Percentiles rank a stretch among this genome's conserved stretches.
Evolutionary conservation across 1,284 basidiomycete genomes (phyloP).

Genomic region (Ceratobasidium sp.): DNA sequence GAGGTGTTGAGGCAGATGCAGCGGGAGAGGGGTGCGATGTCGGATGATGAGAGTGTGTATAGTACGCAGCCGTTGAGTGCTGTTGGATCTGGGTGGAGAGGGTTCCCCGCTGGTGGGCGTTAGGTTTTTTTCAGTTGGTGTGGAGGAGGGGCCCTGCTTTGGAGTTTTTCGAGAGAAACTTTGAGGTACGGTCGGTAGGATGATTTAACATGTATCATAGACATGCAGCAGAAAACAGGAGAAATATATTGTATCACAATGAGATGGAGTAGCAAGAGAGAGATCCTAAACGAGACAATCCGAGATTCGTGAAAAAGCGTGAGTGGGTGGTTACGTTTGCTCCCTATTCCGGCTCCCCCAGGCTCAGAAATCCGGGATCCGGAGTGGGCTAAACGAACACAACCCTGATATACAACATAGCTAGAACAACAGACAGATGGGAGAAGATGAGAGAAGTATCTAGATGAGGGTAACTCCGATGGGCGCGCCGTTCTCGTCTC

Average conservation of each 20-base stretch:
- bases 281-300: slow-evolving; percentile 4
- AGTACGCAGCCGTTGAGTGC: slow-evolving; percentile 22
- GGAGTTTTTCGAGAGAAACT: slow-evolving; percentile 11
- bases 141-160: background rate
- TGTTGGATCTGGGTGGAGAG: slow-evolving; percentile 4
- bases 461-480: slow-evolving; percentile 41
- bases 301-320: background rate
- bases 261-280: background rate
- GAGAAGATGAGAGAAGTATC: background rate
- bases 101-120: background rate
- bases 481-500: slow-evolving; percentile 41
- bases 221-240: background rate
- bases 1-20: slow-evolving; percentile 42
- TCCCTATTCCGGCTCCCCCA: too few relatives aligned
- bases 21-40: slow-evolving; percentile 16
- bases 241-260: slow-evolving; percentile 31
- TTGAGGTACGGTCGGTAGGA: slow-evolving; percentile 18
- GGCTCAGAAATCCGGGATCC: too few relatives aligned
- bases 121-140: background rate
- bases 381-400: too few relatives aligned
- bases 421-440: slow-evolving; percentile 1
- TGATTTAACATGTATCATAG: slow-evolving; percentile 27
- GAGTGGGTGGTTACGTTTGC: too few relatives aligned
- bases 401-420: slow-evolving; percentile 7
- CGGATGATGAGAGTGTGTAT: slow-evolving; percentile 44